Percentiles rank a stretch among this genome's conserved stretches.
Conservation (phyloP, 2,329 filamentous ascomycete species). For the Trichoderma sp. region DNA sequence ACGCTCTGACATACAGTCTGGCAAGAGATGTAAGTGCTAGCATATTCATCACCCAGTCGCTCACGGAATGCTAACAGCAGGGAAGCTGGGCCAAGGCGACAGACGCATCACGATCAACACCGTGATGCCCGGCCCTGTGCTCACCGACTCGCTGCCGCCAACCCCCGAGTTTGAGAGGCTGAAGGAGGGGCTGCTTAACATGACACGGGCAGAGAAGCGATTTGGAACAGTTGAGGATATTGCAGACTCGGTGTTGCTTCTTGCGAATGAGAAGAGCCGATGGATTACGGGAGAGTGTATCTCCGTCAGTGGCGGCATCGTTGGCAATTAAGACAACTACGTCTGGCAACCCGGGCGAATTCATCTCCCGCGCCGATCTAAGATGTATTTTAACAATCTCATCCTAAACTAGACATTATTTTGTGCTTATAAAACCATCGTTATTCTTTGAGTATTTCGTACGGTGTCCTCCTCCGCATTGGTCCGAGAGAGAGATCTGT, state of each 20-base stretch:
- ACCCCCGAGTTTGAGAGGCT: conserved; percentile 7
- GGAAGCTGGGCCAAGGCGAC: conserved; percentile 17
- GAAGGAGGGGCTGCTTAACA: conserved; percentile 23
- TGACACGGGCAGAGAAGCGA: conserved; percentile 31
- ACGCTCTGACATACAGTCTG: conserved; percentile 32
- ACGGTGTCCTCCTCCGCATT: not conserved
- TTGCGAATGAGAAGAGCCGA: conserved; percentile 23
- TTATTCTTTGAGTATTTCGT: not conserved
- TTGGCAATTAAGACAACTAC: not conserved
- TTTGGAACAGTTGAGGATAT: conserved; percentile 36
- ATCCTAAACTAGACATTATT: not conserved
- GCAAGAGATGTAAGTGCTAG: conserved; percentile 29
- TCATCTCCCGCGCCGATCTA: not conserved
- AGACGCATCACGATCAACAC: conserved; percentile 37
- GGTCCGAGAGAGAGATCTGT: not conserved
- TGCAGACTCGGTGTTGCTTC: conserved; percentile 26
- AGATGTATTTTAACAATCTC: not conserved
- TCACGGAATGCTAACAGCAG: not conserved
- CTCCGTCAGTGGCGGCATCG: conserved; percentile 24
- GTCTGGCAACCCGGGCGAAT: not conserved
- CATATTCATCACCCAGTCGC: fast-evolving
- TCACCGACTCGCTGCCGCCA: conserved; percentile 31
- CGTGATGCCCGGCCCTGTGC: conserved; percentile 36
- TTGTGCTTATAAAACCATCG: not conserved
- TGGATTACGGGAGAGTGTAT: conserved; percentile 25